Percentiles rank a stretch among this genome's conserved stretches.
These are phyloP conservation scores for Sarcodon sp. DNA, from an alignment of 768 basidiomycete species.

Conservation along the genomic window DNA sequence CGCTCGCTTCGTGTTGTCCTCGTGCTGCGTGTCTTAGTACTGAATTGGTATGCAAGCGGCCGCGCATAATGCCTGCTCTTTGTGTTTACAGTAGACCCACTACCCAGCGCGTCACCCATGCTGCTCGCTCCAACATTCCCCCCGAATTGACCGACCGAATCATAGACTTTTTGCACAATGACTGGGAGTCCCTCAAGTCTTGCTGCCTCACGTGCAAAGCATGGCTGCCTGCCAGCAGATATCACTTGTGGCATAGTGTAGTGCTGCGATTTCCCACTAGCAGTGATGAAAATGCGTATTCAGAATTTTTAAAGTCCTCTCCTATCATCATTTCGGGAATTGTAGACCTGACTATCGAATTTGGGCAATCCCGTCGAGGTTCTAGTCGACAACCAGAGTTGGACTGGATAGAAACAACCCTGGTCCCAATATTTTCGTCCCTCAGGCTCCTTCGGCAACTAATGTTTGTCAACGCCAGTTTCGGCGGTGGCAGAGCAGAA, in stretches of 20 bases:
- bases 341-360: conserved; percentile 8
- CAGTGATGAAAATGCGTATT: conserved; percentile 3
- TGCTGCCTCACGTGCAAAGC: conserved; percentile 14
- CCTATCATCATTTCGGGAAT: conserved; percentile 11
- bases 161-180: conserved; percentile 19
- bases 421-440: conserved; percentile 5
- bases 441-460: conserved; percentile 6
- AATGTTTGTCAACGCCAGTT: conserved; percentile 2
- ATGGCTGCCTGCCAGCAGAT: conserved; percentile 17
- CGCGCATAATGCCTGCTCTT: no score
- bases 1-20: no score
- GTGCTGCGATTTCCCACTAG: conserved; percentile 5
- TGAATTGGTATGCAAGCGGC: no score
- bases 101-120: not conserved
- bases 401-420: not conserved
- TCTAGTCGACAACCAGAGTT: not conserved
- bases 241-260: conserved; percentile 14
- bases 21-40: no score
- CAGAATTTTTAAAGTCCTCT: conserved; percentile 7
- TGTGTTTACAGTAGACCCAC: no score
- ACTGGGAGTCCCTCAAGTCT: conserved; percentile 10
- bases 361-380: not conserved
- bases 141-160: conserved; percentile 19
- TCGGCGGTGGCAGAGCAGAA: conserved; percentile 1
- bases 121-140: conserved; percentile 13